Percentiles rank a stretch among this genome's conserved stretches.
phyloP scores from a whole-genome alignment of 148 eudicot genomes.

The Pouteria glomerata region DNA sequence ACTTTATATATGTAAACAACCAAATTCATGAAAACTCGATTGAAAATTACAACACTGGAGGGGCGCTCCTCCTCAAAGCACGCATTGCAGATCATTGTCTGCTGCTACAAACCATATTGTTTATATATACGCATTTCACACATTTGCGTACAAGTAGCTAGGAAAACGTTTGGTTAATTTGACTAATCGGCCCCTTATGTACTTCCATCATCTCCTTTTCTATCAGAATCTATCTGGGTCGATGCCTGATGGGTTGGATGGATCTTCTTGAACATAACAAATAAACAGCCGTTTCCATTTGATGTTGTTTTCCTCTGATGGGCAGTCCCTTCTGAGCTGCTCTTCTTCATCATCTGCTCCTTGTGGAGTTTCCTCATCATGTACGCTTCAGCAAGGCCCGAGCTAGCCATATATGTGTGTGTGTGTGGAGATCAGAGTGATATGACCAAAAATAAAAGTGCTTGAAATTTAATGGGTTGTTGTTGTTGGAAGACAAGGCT shows the following conservation, averaged over 20 bases:
- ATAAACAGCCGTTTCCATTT: not conserved
- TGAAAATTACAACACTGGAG: not conserved
- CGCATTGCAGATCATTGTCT: too few species aligned
- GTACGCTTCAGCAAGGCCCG: constrained; percentile 8
- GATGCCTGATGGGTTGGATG: not conserved
- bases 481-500: too few species aligned
- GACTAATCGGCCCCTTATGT: not conserved
- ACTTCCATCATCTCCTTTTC: not conserved
- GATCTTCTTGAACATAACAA: constrained; percentile 8
- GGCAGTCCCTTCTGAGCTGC: not conserved
- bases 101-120: too few species aligned
- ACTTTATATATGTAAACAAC: not conserved
- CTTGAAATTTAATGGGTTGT: too few species aligned
- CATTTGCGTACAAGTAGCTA: too few species aligned
- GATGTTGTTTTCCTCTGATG: not conserved
- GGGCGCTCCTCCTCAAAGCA: too few species aligned
- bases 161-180: too few species aligned
- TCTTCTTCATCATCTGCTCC: constrained; percentile 8
- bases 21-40: not conserved
- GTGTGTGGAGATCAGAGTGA: not conserved
- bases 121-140: too few species aligned
- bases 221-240: not conserved
- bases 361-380: constrained; percentile 9
- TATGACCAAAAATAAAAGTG: too few species aligned
- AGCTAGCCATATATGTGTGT: not conserved